Evolutionary conservation across 352 stramenopile species (phyloP), one percentile per base, ranked within the genome.

Genomic region (Globisporangium cylindrosporum): DNA sequence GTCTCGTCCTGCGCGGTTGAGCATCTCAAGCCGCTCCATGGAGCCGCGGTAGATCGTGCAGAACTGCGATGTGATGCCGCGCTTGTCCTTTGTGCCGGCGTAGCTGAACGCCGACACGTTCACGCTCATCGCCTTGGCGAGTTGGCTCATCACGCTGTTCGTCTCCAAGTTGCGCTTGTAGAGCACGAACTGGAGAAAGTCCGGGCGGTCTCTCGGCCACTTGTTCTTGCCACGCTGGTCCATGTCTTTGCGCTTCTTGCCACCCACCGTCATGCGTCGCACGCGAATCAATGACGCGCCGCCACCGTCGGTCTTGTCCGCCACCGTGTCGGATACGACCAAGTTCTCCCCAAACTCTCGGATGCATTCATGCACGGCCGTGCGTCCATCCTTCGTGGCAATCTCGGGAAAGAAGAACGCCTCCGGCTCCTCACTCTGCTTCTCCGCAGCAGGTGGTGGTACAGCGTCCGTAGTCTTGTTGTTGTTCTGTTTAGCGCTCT

Each of bases 101-200:
- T 95, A 98, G 32, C 85, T 90, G 59, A 99, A 95, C 1, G 86
- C 67, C 46, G 83, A 79, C 27, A 77, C 71, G 24, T 79, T 81
- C 20, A 94, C 74, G 58, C 91, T 87, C 49, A 96, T 67, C 63
- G 88, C 75, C 29, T 85, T 84, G 24, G 80, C 83, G 18, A 97
- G 75, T 58, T 95, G 87, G 63, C 85, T 84, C 68, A 95, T 81
- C 56, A 94, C 84, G 9, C 84, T 84, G 38, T 88, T 83, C 22
- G 94, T 98, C 38, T 99, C 97, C 64, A 94, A 93, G 77, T 99
- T 99, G 69, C 97, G 92, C 76, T 98, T 99, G 84, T 98, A 98
- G 20, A 99, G 71, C 41, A 98, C 93, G 77, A 99, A 99, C 68
- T 91, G 82, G 38, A 98, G 75, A 74, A 92, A 99, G 59, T 98